Percentiles rank a stretch among this genome's conserved stretches.
These are phyloP conservation scores for Paradendryphiella salina DNA, from an alignment of 2,329 filamentous ascomycete genomes.

Conservation along the genomic window DNA sequence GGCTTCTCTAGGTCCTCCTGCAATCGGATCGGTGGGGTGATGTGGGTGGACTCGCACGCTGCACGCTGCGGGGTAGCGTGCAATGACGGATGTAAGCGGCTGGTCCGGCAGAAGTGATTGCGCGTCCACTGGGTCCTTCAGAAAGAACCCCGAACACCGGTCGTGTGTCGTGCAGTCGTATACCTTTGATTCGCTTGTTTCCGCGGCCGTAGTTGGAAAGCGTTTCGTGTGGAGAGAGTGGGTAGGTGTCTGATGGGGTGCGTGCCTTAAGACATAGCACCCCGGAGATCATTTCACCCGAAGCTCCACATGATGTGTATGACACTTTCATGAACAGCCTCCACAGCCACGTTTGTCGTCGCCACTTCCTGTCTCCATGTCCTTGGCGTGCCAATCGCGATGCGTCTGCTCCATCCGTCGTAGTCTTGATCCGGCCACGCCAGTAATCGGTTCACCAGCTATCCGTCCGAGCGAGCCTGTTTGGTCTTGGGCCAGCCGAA, in stretches of 20 bases:
- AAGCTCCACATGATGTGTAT: constrained; percentile 10
- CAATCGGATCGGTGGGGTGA: not conserved
- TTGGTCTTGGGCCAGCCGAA: not conserved
- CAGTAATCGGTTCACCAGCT: not conserved
- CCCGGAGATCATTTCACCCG: constrained; percentile 1
- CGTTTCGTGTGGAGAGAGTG: not conserved
- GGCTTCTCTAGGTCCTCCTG: not conserved
- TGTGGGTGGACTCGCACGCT: not conserved
- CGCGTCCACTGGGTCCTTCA: not conserved
- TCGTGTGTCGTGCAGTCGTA: not conserved
- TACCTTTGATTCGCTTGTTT: not conserved
- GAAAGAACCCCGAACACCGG: not conserved
- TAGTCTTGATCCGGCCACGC: not conserved
- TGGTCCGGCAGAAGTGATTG: not conserved
- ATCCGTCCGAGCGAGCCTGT: not conserved
- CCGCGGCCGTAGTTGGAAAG: not conserved
- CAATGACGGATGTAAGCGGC: constrained; percentile 1
- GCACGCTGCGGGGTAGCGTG: constrained; percentile 1
- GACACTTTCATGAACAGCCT: constrained; percentile 19
- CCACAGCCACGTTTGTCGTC: constrained; percentile 18
- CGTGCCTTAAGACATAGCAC: not conserved
- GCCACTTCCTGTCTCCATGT: not conserved
- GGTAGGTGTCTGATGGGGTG: not conserved
- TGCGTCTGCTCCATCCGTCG: not conserved
- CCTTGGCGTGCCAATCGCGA: not conserved